Base-by-base conservation (phyloP, 225 moss, liverwort and hornwort species). In the Marchantia paleacea region DNA sequence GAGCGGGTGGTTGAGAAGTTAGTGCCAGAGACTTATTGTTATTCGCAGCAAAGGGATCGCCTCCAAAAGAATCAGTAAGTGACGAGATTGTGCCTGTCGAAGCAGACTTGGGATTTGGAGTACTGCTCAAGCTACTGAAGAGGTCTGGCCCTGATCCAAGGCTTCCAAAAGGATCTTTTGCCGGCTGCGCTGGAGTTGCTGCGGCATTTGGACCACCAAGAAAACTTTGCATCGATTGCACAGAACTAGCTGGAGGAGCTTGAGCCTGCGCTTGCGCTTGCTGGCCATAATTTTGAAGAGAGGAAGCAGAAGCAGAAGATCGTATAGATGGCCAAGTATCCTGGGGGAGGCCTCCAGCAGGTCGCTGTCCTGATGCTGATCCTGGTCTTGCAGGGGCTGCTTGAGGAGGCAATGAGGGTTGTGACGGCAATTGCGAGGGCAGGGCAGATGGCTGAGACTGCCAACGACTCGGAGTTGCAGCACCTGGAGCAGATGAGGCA, bases 21-120 rank as follows among this genome's bases (percentile, higher is more conserved):
- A 69, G 71, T 26, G 90, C 91, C 77, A 90, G 85, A 31, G 89
- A 81, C 54, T 92, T 92, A 77, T 64, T 78, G 74, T 87, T 86
- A 78, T 85, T 87, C 76, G 84, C 90, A 73, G 89, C 86, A 86
- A 92, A 92, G 22, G 91, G 87, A 94, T 96, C 92, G 72, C 87
- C 89, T 20, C 80, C 89, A 75, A 86, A 77, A 15, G 91, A 79
- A 79, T 86, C 90, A 58, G 86, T 73, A 52, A 72, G 80, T 53
- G 78, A 72, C 55, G 86, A 76, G 75, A n/a, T 77, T 78, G 85
- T 81, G 31, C 79, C 87, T 64, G 55, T 79, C 20, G 88, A 58
- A 28, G 83, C 87, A 81, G 89, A 72, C 79, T 85, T 86, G 3
- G 85, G 78, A 78, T 55, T 70, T 0, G 79, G 39, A 30, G n/a